Percentiles rank a stretch among this genome's conserved stretches.
phyloP scores from a whole-genome alignment of 2,329 filamentous ascomycete species.

The Thielaviopsis euricoi region DNA sequence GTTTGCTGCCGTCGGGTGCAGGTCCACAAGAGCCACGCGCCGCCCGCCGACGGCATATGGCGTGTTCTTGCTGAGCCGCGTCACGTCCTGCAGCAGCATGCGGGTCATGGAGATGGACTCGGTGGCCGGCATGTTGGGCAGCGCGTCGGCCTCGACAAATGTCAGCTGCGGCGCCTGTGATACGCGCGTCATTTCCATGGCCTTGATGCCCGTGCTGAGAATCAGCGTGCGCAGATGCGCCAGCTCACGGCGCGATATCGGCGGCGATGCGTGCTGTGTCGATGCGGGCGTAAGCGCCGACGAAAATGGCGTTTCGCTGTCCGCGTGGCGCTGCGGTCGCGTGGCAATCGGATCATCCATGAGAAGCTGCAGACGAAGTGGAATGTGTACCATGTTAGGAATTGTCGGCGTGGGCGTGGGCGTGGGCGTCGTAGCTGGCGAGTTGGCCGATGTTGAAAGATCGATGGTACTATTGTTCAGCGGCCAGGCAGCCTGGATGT shows the following conservation, averaged over 20 bases:
- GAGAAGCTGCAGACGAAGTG: constrained; percentile 3
- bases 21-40: constrained; percentile 24
- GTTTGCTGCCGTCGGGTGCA: constrained; percentile 36
- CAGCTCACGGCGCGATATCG: constrained; percentile 53
- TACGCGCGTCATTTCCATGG: constrained; percentile 58
- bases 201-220: constrained; percentile 76
- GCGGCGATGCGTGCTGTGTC: constrained; percentile 13
- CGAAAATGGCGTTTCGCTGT: background rate
- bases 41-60: constrained; percentile 16
- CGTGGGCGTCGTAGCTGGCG: background rate
- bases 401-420: constrained; percentile 7
- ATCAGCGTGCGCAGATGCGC: constrained; percentile 63
- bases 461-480: background rate
- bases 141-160: constrained; percentile 16
- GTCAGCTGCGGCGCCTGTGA: constrained; percentile 33
- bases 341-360: constrained; percentile 13
- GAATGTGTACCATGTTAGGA: constrained; percentile 2
- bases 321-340: constrained; percentile 10
- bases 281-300: constrained; percentile 12
- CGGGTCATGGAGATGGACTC: background rate
- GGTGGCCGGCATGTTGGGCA: constrained; percentile 1
- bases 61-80: constrained; percentile 22
- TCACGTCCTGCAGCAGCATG: constrained; percentile 27
- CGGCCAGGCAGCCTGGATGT: constrained; percentile 27
- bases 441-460: background rate